Conservation (phyloP, 2,329 filamentous ascomycete genomes). For the Aureobasidium uvarum region DNA sequence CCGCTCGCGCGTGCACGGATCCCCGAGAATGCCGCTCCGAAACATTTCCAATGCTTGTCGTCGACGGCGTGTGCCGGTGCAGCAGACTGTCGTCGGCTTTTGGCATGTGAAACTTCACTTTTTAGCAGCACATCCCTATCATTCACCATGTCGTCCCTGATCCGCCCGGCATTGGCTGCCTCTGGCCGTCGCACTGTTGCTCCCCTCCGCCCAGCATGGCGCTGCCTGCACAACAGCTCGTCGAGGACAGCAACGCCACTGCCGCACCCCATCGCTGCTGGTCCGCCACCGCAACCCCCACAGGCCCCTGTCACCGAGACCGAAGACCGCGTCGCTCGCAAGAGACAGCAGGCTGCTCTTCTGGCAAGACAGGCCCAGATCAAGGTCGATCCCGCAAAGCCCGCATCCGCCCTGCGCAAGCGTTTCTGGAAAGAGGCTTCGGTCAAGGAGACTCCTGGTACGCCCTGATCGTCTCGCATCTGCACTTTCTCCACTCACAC, state of each 20-base stretch:
- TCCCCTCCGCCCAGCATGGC: slow-evolving; percentile 12
- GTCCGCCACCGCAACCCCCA: slow-evolving; percentile 60
- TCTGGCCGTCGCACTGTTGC: slow-evolving; percentile 34
- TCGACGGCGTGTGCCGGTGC: not conserved
- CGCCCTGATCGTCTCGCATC: slow-evolving; percentile 26
- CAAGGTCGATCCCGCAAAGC: slow-evolving; percentile 46
- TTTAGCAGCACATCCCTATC: not conserved
- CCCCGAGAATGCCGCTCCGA: not conserved
- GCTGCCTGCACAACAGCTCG: slow-evolving; percentile 45
- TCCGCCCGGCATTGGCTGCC: slow-evolving; percentile 31
- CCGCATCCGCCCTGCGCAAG: slow-evolving; percentile 57
- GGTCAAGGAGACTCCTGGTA: slow-evolving; percentile 66
- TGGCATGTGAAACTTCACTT: slow-evolving; percentile 14
- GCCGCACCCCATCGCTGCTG: slow-evolving; percentile 57
- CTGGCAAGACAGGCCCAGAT: slow-evolving; percentile 49
- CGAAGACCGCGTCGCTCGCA: slow-evolving; percentile 49
- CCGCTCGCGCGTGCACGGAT: slow-evolving; percentile 4
- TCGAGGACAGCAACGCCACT: slow-evolving; percentile 54
- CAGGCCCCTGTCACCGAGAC: slow-evolving; percentile 50
- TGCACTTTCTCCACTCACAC: slow-evolving; percentile 18
- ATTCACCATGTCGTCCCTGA: slow-evolving; percentile 19
- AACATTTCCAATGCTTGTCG: too few relatives aligned
- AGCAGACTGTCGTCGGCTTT: not conserved
- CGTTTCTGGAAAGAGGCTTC: slow-evolving; percentile 87
- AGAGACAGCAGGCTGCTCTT: slow-evolving; percentile 52